phyloP scores from a whole-genome alignment of 2,329 filamentous ascomycete species.

The Cladosporium sp. region DNA sequence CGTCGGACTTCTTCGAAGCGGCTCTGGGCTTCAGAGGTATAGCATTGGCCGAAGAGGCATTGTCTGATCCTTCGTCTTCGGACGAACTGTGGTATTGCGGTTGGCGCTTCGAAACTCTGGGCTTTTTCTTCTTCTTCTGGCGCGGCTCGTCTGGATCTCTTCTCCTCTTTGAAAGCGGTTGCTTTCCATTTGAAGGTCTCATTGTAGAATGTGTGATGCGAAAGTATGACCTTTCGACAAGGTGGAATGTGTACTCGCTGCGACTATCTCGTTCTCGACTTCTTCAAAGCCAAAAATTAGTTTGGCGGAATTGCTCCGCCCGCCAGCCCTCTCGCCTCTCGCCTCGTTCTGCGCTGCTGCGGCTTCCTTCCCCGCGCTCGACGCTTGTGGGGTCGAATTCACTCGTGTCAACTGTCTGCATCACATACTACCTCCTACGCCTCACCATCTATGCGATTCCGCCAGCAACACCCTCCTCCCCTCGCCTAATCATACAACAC shows the following conservation, averaged over 20 bases:
- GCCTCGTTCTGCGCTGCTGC: background rate
- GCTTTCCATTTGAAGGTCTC: slow-evolving; percentile 17
- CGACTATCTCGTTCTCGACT: background rate
- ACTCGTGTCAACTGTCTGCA: slow-evolving; percentile 12
- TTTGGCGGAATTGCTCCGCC: background rate
- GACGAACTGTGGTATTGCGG: slow-evolving; percentile 60
- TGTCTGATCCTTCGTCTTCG: slow-evolving; percentile 47
- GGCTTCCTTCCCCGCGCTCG: background rate
- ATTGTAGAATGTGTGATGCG: slow-evolving; percentile 12
- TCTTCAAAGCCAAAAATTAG: slow-evolving; percentile 7
- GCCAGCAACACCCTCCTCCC: background rate
- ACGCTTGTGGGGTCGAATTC: slow-evolving; percentile 10
- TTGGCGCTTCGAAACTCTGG: slow-evolving; percentile 61
- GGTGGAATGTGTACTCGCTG: background rate
- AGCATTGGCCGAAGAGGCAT: slow-evolving; percentile 23
- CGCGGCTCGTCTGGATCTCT: slow-evolving; percentile 56
- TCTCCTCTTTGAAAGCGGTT: slow-evolving; percentile 19
- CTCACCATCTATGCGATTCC: background rate
- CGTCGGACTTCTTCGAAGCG: slow-evolving; percentile 15
- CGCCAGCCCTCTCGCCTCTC: slow-evolving; percentile 1
- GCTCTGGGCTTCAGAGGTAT: slow-evolving; percentile 15
- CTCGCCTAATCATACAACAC: background rate
- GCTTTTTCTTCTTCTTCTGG: slow-evolving; percentile 46
- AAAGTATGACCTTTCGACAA: background rate
- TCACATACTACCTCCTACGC: background rate